Evolutionary conservation across 75 land plant genomes (phyloP).

Genomic region (Chamaecyparis obtusa): DNA sequence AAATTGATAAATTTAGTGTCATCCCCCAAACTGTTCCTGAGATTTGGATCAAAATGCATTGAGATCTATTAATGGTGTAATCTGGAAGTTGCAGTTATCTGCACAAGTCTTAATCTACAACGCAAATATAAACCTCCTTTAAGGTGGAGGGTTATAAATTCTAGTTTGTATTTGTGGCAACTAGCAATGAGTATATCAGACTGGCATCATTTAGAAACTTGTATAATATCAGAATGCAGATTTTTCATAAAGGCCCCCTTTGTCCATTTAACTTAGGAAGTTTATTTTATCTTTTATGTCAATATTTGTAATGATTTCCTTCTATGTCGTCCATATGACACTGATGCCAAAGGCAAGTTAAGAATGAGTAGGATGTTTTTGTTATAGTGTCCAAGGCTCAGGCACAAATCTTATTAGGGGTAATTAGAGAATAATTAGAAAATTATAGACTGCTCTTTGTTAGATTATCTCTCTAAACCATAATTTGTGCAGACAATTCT

Average conservation of each 20-base stretch:
- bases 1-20: not conserved
- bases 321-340: not conserved
- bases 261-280: not conserved
- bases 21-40: not conserved
- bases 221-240: not conserved
- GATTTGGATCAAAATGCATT: not conserved
- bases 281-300: not conserved
- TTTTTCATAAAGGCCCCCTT: not conserved
- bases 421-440: no score
- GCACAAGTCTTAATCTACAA: not conserved
- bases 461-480: not conserved
- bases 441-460: not conserved
- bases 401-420: no score
- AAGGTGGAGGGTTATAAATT: not conserved
- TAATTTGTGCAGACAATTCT: not conserved
- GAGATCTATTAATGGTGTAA: not conserved
- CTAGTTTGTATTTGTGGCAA: not conserved
- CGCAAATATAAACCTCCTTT: not conserved
- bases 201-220: not conserved
- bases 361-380: not conserved
- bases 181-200: not conserved
- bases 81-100: not conserved
- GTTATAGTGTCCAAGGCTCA: not conserved
- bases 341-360: not conserved
- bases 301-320: not conserved